Base-by-base conservation (phyloP, 352 stramenopile species). In the Phytophthora litchii region DNA sequence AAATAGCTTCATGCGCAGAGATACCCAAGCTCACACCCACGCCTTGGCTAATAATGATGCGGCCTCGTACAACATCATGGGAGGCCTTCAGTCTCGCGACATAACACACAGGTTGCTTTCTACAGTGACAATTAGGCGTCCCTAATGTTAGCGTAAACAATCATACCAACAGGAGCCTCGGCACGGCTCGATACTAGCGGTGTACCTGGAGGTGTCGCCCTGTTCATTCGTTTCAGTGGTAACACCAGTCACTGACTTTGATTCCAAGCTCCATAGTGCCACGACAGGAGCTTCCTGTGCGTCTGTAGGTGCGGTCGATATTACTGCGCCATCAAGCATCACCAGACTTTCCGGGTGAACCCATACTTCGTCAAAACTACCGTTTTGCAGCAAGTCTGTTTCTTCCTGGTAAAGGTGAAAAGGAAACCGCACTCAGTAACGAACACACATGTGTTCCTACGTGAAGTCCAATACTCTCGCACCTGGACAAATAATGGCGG, bases 291-390 rank as follows among this genome's bases (percentile, higher is more conserved):
- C 51, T 42, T 80, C 67, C 46, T 80, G 71, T 2, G 59, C 41
- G 37, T 76, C 54, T n/a, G 53, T 51, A 27, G 68, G 55, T 12
- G 60, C 65, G 13, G 61, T 45, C 7, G 60, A 40, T 49, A 77
- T 43, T 11, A 84, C 54, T 1, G 81, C 74, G 12, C 85, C 85
- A 47, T 90, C 80, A 13, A 94, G 62, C 45, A 79, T 52, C 1
- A 69, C 82, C 11, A 89, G 58, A 14, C 62, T 89, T 49, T 86
- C 69, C 0, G 80, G 75, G 37, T 94, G 82, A 25, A 91, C 57
- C 71, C 80, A 88, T 23, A 90, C 76, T 61, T 92, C 84, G 21
- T 90, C 75, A 10, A 67, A 37, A 0, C 69, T 70, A 19, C 70
- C 52, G 23, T 83, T 86, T 41, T 16, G 35, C 10, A 54, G 27